Percentiles rank a stretch among this genome's conserved stretches.
These are phyloP conservation scores for Pyrenula aspistea DNA, from an alignment of 495 filamentous ascomycete genomes.

Conservation along the genomic window DNA sequence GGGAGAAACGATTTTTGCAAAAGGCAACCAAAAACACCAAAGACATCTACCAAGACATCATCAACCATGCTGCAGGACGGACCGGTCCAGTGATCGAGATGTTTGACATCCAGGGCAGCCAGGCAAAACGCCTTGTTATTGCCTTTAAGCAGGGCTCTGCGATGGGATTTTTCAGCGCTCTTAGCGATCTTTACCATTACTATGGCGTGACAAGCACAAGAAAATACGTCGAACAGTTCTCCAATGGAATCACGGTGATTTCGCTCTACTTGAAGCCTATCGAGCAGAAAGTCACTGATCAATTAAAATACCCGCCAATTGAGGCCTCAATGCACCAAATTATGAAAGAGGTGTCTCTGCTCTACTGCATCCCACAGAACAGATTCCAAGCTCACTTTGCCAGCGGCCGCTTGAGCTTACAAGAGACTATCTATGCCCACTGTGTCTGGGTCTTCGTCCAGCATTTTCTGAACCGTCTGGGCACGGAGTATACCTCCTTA, in stretches of 20 bases:
- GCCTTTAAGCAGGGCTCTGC: conserved; percentile 90
- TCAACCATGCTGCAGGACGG: conserved; percentile 66
- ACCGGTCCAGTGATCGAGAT: conserved; percentile 95
- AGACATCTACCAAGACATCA: conserved; percentile 85
- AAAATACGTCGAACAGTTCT: conserved; percentile 98
- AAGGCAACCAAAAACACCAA: conserved; percentile 95
- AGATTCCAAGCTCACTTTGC: conserved; percentile 85
- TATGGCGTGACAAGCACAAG: conserved; percentile 92
- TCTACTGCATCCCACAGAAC: conserved; percentile 97
- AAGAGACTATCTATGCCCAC: conserved; percentile 95
- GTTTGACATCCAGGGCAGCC: conserved; percentile 82
- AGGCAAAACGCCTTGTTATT: conserved; percentile 86
- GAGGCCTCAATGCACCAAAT: conserved; percentile 96
- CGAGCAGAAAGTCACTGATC: conserved; percentile 29
- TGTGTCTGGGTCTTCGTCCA: conserved; percentile 95
- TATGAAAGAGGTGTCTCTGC: conserved; percentile 91
- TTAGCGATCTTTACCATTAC: conserved; percentile 96
- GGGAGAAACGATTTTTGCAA: conserved; percentile 85
- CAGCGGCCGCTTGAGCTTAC: conserved; percentile 76
- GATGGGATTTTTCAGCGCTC: conserved; percentile 83
- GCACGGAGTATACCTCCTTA: conserved; percentile 81
- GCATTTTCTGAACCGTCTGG: conserved; percentile 92
- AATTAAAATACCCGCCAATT: conserved; percentile 57
- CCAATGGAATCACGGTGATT: conserved; percentile 93
- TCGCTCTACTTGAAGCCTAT: conserved; percentile 80